Evolutionary conservation across 352 stramenopile genomes (phyloP).

Genomic region (Peronospora farinosa): DNA sequence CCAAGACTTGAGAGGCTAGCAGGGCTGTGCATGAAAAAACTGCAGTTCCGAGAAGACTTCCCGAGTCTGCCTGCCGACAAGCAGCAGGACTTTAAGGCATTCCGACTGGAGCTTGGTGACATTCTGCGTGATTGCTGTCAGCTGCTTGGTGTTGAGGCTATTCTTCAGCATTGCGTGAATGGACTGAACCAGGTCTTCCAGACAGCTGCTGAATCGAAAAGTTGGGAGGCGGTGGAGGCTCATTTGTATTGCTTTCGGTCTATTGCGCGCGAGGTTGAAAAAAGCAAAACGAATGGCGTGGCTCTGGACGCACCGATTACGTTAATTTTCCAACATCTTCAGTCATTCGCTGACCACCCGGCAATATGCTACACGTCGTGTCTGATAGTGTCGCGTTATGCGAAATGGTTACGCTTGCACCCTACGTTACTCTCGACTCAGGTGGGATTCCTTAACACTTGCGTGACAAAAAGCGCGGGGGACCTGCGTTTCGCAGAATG

Average conservation of each 20-base stretch:
- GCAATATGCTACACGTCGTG: constrained; percentile 83
- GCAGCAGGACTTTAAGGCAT: constrained; percentile 77
- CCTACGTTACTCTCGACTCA: constrained; percentile 42
- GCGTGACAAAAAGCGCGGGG: constrained; percentile 48
- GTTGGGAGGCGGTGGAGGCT: constrained; percentile 75
- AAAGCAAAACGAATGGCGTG: constrained; percentile 18
- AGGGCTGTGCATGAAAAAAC: constrained; percentile 71
- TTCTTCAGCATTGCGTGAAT: constrained; percentile 74
- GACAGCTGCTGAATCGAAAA: constrained; percentile 31
- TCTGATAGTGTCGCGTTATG: constrained; percentile 80
- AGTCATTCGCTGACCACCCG: constrained; percentile 65
- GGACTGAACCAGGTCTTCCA: constrained; percentile 67
- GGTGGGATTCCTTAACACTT: constrained; percentile 67
- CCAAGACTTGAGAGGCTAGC: constrained; percentile 52
- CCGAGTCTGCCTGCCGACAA: constrained; percentile 55
- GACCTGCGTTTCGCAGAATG: constrained; percentile 51
- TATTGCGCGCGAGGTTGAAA: constrained; percentile 77
- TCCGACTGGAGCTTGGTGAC: constrained; percentile 72
- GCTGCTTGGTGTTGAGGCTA: constrained; percentile 56
- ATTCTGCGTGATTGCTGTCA: constrained; percentile 77
- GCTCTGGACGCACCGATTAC: constrained; percentile 42
- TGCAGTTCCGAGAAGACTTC: constrained; percentile 75
- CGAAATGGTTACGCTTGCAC: constrained; percentile 56
- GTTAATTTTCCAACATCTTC: constrained; percentile 71
- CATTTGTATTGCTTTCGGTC: constrained; percentile 81